Evolutionary conservation across 257 asterid species (phyloP).

Genomic region (Handroanthus guayacan): DNA sequence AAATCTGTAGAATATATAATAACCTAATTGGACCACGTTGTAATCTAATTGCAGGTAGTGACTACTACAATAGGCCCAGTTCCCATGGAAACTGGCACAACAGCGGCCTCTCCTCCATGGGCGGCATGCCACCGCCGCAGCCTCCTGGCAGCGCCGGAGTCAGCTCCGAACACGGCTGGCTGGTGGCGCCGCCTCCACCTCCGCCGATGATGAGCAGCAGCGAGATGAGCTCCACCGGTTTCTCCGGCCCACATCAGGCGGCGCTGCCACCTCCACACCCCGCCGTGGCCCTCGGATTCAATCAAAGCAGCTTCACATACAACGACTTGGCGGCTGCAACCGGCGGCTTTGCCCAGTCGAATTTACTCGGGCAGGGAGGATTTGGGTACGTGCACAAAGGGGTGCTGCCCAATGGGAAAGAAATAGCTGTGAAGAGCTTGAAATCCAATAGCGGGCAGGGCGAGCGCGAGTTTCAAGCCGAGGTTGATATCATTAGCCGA

Average conservation of each 20-base stretch:
- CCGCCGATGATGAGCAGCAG: constrained; percentile 70
- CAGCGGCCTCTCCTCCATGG: constrained; percentile 32
- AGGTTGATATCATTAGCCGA: constrained; percentile 68
- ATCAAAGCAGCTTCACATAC: constrained; percentile 61
- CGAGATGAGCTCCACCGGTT: constrained; percentile 66
- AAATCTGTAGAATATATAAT: too few relatives aligned
- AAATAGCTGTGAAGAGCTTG: constrained; percentile 64
- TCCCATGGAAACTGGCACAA: constrained; percentile 54
- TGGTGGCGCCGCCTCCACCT: constrained; percentile 71
- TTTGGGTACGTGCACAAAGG: constrained; percentile 78
- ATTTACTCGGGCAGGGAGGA: constrained; percentile 75
- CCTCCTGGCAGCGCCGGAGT: constrained; percentile 51
- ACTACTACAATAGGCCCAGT: constrained; percentile 39
- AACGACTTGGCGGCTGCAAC: constrained; percentile 64
- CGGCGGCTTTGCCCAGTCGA: constrained; percentile 47
- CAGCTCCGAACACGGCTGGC: constrained; percentile 73
- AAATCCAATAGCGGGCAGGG: constrained; percentile 76
- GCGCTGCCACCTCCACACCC: constrained; percentile 65
- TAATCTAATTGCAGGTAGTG: constrained; percentile 36
- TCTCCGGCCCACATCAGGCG: constrained; percentile 66
- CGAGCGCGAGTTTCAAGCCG: constrained; percentile 75
- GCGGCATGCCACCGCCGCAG: constrained; percentile 44
- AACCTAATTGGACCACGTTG: too few relatives aligned
- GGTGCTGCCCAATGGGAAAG: constrained; percentile 61
- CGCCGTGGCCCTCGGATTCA: constrained; percentile 48